Base-by-base conservation (phyloP, 1,284 basidiomycete species). In the Marasmius sp. region DNA sequence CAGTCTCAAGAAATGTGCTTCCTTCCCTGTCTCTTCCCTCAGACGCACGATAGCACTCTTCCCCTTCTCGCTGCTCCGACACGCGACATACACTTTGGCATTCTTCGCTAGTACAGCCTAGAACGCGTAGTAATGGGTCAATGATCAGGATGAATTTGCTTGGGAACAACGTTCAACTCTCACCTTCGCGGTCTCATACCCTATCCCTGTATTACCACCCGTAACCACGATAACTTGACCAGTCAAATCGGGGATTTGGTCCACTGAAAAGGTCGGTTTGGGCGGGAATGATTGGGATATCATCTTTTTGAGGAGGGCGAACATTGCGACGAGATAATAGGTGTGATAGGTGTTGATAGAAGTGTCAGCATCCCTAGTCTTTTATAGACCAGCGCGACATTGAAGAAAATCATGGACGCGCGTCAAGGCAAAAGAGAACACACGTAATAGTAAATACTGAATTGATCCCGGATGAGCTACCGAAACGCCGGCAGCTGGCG, bases 1-100 rank as follows among this genome's bases (percentile, higher is more conserved):
- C 14, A 89, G 70, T 61, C 78, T 67, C 18, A 91, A 61, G 64
- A 48, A 58, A 16, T 34, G 16, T 0, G 57, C 57, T 5, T 58
- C 57, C n/a, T 36, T 58, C 14, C 57, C 57, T 6, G 57, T 58
- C 18, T 47, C 47, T 58, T 48, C 57, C 8, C 18, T 1, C 3
- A 58, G 34, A 16, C 18, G 16, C 36, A 1, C 33, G 27, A 58
- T 58, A 18, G 57, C 57, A 12, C 6, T 50, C 16, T 58, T 8
- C 1, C 27, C 57, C 18, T 38, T 58, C 8, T 27, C 45, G 7
- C 18, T 20, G 14, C 22, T 38, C 0, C 57, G 57, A 16, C 45
- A 33, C 18, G 45, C 57, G 6, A 58, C 10, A 22, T 58, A 58
- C 1, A 58, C 57, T 36, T 50, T 58, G 7, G 57, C 57, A 34